A percentile compares a stretch with the other conserved stretches of the same genome.
Conservation (phyloP, 176 grass and related monocot genomes). For the Aegilops speltoides region DNA sequence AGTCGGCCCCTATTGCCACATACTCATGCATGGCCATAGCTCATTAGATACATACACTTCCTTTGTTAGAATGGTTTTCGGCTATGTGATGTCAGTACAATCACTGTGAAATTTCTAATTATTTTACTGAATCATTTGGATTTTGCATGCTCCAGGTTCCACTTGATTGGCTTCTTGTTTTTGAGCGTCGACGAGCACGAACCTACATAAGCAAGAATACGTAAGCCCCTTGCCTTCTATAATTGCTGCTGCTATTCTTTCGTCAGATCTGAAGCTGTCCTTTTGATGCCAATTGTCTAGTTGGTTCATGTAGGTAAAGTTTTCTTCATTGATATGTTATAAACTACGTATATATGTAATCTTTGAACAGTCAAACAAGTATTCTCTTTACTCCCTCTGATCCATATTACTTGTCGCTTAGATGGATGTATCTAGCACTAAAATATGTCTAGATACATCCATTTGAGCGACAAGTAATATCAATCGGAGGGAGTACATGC, state of each 20-base stretch:
- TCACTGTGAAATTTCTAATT: not conserved
- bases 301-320: not conserved
- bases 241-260: not conserved
- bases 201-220: conserved; percentile 43
- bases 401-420: too few relatives aligned
- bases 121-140: not conserved
- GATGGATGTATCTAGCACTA: too few relatives aligned
- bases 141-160: conserved; percentile 49
- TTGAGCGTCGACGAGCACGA: conserved; percentile 24
- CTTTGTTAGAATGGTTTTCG: not conserved
- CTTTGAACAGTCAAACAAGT: not conserved
- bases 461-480: too few relatives aligned
- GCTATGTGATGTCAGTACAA: not conserved
- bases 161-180: conserved; percentile 61
- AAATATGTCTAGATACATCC: too few relatives aligned
- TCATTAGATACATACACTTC: not conserved
- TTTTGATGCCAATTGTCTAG: not conserved
- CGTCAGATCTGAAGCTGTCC: not conserved
- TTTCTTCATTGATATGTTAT: not conserved
- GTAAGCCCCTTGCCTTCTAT: conserved; percentile 30
- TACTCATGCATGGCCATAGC: not conserved
- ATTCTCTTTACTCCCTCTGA: too few relatives aligned
- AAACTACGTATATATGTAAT: too few relatives aligned
- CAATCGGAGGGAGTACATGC: too few relatives aligned
- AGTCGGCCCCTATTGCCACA: not conserved